Evolutionary conservation across 106 monocot genomes (phyloP), one percentile per base, ranked within the genome.

Genomic region (Acorus gramineus): DNA sequence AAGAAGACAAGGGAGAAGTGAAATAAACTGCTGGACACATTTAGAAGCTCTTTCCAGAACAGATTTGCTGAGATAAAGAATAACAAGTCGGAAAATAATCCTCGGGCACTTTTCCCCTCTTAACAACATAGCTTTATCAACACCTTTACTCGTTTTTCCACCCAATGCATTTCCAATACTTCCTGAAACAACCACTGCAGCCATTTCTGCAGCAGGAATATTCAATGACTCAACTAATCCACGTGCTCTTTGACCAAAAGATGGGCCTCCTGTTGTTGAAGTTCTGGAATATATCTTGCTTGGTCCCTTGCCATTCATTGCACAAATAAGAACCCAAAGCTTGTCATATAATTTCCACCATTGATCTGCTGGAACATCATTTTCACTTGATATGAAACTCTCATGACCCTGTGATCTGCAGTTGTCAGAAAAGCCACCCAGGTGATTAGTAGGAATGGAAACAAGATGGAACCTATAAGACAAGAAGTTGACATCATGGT

Each of bases 191-290:
- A 93, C 93, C 49, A 79, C 87, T 62, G 98, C 87, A 77, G 98
- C 92, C 92, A 98, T 88, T 76, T 98, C 98, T 58, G 98, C 92
- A 64, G 98, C 88, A 69, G 98, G 98, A 60, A 98, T 92, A 78
- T 98, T 98, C 64, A 98, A 73, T 14, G 98, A 98, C 70, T 98
- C 98, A 44, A 98, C 98, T 75, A 98, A 75, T 3, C 85, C 92
- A 56, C 85, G 91, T 44, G 98, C 98, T 66, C 98, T 88, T 76
- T 98, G 98, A 50, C 83, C 77, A 47, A 98, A 69, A 60, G 92
- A 88, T 69, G 92, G 98, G 4, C 57, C 83, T 46, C 62, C 73
- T 2, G 67, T 56, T 50, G 13, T 56, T 67, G 83, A 73, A 77
- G 54, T 57, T 77, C 79, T 91, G 11, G 69, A 55, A 7, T 78